phyloP scores from a whole-genome alignment of 2,329 filamentous ascomycete species.

The Fonsecaea pedrosoi region DNA sequence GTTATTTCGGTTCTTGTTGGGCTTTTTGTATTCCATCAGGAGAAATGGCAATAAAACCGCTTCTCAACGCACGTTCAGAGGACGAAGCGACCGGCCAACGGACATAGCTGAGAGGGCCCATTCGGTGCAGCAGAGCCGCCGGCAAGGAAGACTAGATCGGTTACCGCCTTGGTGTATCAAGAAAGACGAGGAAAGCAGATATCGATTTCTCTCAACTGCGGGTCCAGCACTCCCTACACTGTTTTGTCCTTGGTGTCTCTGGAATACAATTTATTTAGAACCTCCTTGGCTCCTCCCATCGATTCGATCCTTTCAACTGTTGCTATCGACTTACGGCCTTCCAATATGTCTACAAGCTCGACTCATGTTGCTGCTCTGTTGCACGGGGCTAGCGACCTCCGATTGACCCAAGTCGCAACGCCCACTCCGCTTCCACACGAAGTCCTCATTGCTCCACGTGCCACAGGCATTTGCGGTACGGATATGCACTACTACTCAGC shows the following conservation, averaged over 20 bases:
- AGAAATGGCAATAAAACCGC: neutral
- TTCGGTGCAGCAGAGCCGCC: neutral
- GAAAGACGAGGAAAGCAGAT: too few species aligned
- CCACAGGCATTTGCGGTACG: conserved; percentile 72
- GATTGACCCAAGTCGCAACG: conserved; percentile 53
- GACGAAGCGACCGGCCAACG: neutral
- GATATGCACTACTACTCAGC: conserved; percentile 85
- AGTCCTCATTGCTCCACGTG: conserved; percentile 54
- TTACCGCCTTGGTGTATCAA: neutral
- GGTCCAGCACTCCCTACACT: too few species aligned
- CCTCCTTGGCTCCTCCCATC: neutral
- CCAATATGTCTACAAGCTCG: conserved; percentile 12
- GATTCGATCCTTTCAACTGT: neutral
- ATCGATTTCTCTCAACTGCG: too few species aligned
- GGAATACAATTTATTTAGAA: too few species aligned
- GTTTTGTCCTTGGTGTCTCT: too few species aligned
- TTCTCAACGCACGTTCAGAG: neutral
- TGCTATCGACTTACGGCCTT: neutral
- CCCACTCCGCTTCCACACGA: conserved; percentile 58
- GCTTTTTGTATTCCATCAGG: neutral
- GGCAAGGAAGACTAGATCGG: neutral
- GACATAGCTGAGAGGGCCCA: neutral
- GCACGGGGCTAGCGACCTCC: conserved; percentile 65
- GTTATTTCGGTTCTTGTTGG: too few species aligned
- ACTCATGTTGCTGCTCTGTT: conserved; percentile 48